These are phyloP conservation scores for Alternaria sp. DNA, from an alignment of 2,329 filamentous ascomycete species.

Conservation along the genomic window DNA sequence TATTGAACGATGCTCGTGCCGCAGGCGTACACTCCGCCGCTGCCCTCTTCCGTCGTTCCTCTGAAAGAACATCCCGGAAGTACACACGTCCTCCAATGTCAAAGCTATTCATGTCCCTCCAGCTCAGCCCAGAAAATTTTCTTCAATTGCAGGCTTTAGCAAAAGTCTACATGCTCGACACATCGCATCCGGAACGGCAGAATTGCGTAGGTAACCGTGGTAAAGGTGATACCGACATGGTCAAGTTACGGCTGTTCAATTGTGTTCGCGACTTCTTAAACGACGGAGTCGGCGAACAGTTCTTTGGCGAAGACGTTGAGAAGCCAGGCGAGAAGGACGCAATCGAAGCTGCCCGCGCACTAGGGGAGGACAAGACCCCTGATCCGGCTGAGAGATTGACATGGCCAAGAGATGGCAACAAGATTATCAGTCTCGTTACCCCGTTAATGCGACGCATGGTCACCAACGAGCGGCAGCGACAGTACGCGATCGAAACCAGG, in stretches of 20 bases:
- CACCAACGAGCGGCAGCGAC: slow-evolving; percentile 66
- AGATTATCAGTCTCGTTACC: slow-evolving; percentile 65
- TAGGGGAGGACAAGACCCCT: slow-evolving; percentile 53
- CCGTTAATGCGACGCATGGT: slow-evolving; percentile 66
- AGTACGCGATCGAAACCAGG: slow-evolving; percentile 65
- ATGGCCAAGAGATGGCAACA: slow-evolving; percentile 64
- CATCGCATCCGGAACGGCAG: slow-evolving; percentile 62
- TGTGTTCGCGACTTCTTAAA: slow-evolving; percentile 64
- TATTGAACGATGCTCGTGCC: slow-evolving; percentile 54
- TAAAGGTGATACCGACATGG: slow-evolving; percentile 64
- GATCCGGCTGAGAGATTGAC: slow-evolving; percentile 50
- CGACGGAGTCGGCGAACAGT: slow-evolving; percentile 60
- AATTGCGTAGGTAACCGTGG: slow-evolving; percentile 66
- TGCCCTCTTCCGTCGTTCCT: slow-evolving; percentile 59
- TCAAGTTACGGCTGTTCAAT: slow-evolving; percentile 64
- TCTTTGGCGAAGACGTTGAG: slow-evolving; percentile 54
- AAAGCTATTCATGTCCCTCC: slow-evolving; percentile 64
- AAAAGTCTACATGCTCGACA: slow-evolving; percentile 65
- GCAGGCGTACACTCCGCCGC: slow-evolving; percentile 62
- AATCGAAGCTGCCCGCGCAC: slow-evolving; percentile 43
- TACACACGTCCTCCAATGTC: slow-evolving; percentile 66
- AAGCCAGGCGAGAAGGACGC: slow-evolving; percentile 46
- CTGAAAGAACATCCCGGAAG: slow-evolving; percentile 59
- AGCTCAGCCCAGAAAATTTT: slow-evolving; percentile 65
- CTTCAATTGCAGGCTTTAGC: slow-evolving; percentile 64